These are phyloP conservation scores for Nannizziopsis arthrosporioides DNA, from an alignment of 2,329 filamentous ascomycete genomes.

Conservation along the genomic window DNA sequence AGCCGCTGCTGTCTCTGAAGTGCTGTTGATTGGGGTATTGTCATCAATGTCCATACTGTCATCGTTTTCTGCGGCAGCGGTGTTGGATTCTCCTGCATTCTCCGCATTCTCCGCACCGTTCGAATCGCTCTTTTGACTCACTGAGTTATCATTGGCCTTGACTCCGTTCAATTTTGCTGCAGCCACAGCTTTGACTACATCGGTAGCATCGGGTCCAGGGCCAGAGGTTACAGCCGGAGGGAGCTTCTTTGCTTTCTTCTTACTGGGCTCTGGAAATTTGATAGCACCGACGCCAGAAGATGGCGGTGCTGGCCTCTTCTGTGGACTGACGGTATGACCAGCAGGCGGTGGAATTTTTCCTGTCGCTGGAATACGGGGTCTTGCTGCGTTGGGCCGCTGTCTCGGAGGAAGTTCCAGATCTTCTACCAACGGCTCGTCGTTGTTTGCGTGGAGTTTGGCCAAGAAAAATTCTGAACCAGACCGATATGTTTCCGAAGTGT, in stretches of 20 bases:
- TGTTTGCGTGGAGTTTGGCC: slow-evolving; percentile 72
- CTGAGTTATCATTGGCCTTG: not conserved
- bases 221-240: slow-evolving; percentile 23
- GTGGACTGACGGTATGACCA: slow-evolving; percentile 9
- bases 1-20: not conserved
- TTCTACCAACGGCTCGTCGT: slow-evolving; percentile 72
- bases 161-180: slow-evolving; percentile 5
- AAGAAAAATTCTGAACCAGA: slow-evolving; percentile 85
- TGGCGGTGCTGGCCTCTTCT: slow-evolving; percentile 13
- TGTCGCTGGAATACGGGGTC: slow-evolving; percentile 36
- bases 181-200: not conserved
- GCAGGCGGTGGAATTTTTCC: slow-evolving; percentile 33
- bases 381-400: slow-evolving; percentile 49
- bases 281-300: slow-evolving; percentile 12
- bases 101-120: not conserved
- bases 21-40: not conserved
- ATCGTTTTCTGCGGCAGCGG: not conserved
- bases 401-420: slow-evolving; percentile 92
- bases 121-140: not conserved
- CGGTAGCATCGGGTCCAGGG: slow-evolving; percentile 9
- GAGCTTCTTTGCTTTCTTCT: slow-evolving; percentile 35
- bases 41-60: slow-evolving; percentile 7
- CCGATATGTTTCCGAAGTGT: slow-evolving; percentile 71
- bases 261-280: slow-evolving; percentile 29
- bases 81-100: not conserved